These are phyloP conservation scores for Suillus ampliporus DNA, from an alignment of 768 basidiomycete species.

Conservation along the genomic window DNA sequence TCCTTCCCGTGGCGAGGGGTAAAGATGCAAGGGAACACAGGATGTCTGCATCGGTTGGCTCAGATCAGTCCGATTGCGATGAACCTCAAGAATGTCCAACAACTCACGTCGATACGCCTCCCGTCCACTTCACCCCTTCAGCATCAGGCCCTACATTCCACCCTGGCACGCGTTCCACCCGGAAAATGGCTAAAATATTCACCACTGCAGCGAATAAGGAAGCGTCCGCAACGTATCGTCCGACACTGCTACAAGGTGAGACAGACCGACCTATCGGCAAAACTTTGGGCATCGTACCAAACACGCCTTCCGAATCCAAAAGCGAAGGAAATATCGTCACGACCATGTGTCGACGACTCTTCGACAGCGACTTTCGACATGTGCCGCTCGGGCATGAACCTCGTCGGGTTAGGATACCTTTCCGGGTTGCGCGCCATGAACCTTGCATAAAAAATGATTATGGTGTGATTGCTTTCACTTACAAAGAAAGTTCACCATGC, in stretches of 20 bases:
- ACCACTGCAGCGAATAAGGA: conserved; percentile 38
- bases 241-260: conserved; percentile 41
- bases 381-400: conserved; percentile 46
- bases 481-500: conserved; percentile 18
- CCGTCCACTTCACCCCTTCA: conserved; percentile 24
- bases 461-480: background rate
- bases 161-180: conserved; percentile 14
- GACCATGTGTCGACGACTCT: background rate
- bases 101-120: conserved; percentile 28
- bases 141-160: conserved; percentile 29
- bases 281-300: conserved; percentile 13
- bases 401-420: conserved; percentile 43
- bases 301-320: conserved; percentile 51
- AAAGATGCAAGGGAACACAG: conserved; percentile 12
- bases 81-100: conserved; percentile 5
- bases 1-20: conserved; percentile 6
- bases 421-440: conserved; percentile 43
- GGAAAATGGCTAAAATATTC: conserved; percentile 25
- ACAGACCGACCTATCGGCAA: background rate
- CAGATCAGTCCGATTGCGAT: background rate
- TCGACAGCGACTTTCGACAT: conserved; percentile 14
- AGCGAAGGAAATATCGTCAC: conserved; percentile 25
- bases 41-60: conserved; percentile 5
- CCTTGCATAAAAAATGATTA: conserved; percentile 21
- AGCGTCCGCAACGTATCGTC: conserved; percentile 47